Evolutionary conservation across 2,329 filamentous ascomycete genomes (phyloP), one percentile per base, ranked within the genome.

Genomic region (Cladosporium sp.): DNA sequence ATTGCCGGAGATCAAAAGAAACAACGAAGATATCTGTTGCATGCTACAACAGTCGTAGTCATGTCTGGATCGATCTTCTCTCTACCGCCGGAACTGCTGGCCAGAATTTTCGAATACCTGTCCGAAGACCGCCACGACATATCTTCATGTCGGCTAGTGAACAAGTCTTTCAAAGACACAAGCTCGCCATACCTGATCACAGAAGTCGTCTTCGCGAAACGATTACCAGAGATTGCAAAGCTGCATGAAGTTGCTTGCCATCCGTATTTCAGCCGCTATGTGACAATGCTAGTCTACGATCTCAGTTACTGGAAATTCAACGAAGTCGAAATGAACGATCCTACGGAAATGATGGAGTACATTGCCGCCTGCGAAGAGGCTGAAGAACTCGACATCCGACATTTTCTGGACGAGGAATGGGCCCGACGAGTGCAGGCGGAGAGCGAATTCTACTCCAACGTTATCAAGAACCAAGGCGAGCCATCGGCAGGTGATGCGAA

Each of bases 151-250:
- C 17, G 55, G 14, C 47, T 58, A 4, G 47, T 51, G 45, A 51
- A 25, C 45, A 58, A 51, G 5, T 30, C 52, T 6, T 58, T 58
- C 25, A 34, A 51, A 28, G 38, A 30, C 5, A 19, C 19, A n/a
- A 58, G 55, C 22, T 58, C 47, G 15, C 55, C 55, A 9, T 58
- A 42, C 17, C 38, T 58, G 3, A 58, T 58, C 25, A 58, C 55
- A 36, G 43, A 58, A 36, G 39, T 58, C 12, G 15, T 58, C 5
- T 51, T 58, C 30, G 55, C 55, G 9, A 51, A 58, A 19, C 30
- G 55, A 42, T 25, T 51, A 11, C 17, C 28, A 1, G 55, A 58
- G 9, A 19, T 58, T 1, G 47, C 45, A 47, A 51, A 51, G 6
- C 34, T 45, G 3, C 45, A 42, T 12, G 55, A 58, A 38, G 39